phyloP scores from a whole-genome alignment of 2,329 filamentous ascomycete species.

The Aspergillus sp. region DNA sequence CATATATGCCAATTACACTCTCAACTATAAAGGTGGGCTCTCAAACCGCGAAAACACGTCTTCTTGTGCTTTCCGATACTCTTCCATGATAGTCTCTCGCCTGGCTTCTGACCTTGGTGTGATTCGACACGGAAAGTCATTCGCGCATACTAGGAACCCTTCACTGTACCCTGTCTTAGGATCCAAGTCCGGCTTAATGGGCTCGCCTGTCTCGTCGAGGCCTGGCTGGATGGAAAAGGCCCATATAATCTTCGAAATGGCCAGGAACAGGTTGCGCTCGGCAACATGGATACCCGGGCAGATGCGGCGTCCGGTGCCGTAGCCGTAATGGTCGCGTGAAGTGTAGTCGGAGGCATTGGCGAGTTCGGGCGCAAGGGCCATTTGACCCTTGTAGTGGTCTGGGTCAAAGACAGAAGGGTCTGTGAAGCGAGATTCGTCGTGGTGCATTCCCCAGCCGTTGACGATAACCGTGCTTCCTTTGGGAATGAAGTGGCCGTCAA shows the following conservation, averaged over 20 bases:
- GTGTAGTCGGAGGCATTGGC: constrained; percentile 27
- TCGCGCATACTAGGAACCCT: neutral
- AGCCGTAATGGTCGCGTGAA: constrained; percentile 38
- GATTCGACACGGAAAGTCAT: too few relatives aligned
- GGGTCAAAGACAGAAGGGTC: constrained; percentile 35
- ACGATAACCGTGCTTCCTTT: constrained; percentile 46
- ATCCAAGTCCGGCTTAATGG: neutral
- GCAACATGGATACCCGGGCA: constrained; percentile 37
- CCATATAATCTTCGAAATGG: constrained; percentile 32
- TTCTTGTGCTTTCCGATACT: too few relatives aligned
- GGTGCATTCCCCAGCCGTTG: constrained; percentile 48
- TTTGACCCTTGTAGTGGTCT: constrained; percentile 21
- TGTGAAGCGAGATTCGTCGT: constrained; percentile 44
- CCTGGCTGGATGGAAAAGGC: constrained; percentile 22
- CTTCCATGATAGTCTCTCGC: neutral
- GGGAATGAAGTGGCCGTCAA: constrained; percentile 49
- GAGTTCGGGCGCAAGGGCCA: constrained; percentile 13
- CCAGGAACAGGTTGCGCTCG: constrained; percentile 30
- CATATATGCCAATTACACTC: too few relatives aligned
- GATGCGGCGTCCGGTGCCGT: constrained; percentile 29
- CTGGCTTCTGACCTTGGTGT: neutral
- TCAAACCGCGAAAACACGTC: too few relatives aligned
- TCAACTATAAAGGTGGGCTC: too few relatives aligned
- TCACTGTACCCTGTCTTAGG: neutral
- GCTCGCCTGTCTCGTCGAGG: neutral